Conservation (phyloP, 108 stramenopile genomes). For the Mediolabrus comicus region DNA sequence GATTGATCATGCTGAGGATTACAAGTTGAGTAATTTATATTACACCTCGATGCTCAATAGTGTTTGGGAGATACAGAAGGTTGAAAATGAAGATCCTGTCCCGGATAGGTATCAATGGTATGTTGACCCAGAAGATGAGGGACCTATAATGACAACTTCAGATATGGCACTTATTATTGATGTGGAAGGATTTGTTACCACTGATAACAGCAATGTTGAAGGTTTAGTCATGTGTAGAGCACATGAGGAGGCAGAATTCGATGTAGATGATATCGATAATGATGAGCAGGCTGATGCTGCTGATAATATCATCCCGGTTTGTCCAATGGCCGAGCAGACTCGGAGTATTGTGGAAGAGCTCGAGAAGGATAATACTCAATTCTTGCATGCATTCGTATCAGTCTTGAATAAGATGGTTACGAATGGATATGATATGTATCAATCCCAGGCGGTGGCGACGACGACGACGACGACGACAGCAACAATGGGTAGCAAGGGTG, state of each 20-base stretch:
- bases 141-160: slow-evolving; percentile 13
- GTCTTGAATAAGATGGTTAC: slow-evolving; percentile 20
- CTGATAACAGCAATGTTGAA: neutral
- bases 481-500: too few species aligned
- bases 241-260: neutral
- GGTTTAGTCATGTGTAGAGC: slow-evolving; percentile 3
- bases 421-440: slow-evolving; percentile 3
- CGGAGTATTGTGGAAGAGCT: neutral
- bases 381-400: slow-evolving; percentile 5
- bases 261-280: neutral
- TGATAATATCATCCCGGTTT: too few species aligned
- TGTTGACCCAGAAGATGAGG: neutral
- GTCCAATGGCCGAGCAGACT: slow-evolving; percentile 16
- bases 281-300: neutral
- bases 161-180: slow-evolving; percentile 17
- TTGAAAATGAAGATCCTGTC: slow-evolving; percentile 22
- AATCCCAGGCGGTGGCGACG: too few species aligned
- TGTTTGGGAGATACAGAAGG: slow-evolving; percentile 8
- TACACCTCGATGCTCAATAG: slow-evolving; percentile 7
- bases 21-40: slow-evolving; percentile 15
- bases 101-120: slow-evolving; percentile 46
- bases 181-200: neutral
- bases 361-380: slow-evolving; percentile 9
- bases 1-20: slow-evolving; percentile 8
- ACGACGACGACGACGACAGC: too few species aligned